Base-by-base conservation (phyloP, 202 grass and related monocot species). In the Brachypodium distachyon region DNA sequence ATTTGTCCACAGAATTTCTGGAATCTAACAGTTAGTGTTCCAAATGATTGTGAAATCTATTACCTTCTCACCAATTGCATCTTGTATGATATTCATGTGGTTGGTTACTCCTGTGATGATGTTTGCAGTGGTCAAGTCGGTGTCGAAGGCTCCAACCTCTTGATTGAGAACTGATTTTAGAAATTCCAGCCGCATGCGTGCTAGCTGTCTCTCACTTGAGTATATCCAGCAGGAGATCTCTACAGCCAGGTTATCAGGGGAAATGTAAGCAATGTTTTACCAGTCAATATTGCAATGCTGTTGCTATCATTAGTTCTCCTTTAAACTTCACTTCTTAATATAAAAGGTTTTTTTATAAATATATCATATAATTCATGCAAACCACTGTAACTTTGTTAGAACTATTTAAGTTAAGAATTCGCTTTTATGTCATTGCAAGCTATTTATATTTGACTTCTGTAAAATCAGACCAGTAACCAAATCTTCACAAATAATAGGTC, bases 1-100 rank as follows among this genome's bases (percentile, higher is more conserved):
- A 13, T 85, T 59, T 53, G 39, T 60, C 60, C 9, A 41, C 13
- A 59, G 2, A 58, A 22, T 31, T 67, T 67, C 23, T 50, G 25
- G 47, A 37, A 60, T 49, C n/a, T 37, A 27, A 60, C 9, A n/a
- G 7, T 16, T 58, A 36, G 31, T 27, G 29, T n/a, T 61, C 37
- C 17, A 2, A 21, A 46, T 31, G 53, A 57, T 57, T 19, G 12
- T 42, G 14, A 60, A 70, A 29, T 80, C 39, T 3, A 12, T 70
- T 60, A 88, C 86, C 86, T 88, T 88, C 81, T 88, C 86, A 40
- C 86, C 86, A 70, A 88, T 88, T 61, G 86, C 86, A n/a, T 88
- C 86, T 69, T 88, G 86, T 65, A 88, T 83, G 81, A 63, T 22
- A 40, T 47, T 88, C 86, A 88, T 88, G 44, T 88, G 81, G 41